Evolutionary conservation across 495 filamentous ascomycete species (phyloP).

Genomic region (Amorphotheca resinae): DNA sequence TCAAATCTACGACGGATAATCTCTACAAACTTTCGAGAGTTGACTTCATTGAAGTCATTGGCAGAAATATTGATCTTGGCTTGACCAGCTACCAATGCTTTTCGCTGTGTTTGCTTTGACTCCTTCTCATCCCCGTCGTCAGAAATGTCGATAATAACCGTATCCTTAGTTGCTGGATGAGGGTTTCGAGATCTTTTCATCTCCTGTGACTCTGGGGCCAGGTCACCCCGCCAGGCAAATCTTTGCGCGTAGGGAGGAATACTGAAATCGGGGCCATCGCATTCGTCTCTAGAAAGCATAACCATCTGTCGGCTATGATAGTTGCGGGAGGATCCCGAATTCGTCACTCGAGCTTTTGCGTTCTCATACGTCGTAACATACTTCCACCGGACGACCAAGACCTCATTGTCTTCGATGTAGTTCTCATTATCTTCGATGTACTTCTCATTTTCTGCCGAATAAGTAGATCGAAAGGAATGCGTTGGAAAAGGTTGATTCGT

Average conservation of each 20-base stretch:
- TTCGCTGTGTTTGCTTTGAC: background rate
- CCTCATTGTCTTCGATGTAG: constrained; percentile 17
- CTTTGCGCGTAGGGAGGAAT: background rate
- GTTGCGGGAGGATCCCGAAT: background rate
- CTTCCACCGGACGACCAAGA: constrained; percentile 19
- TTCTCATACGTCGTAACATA: constrained; percentile 18
- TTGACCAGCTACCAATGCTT: background rate
- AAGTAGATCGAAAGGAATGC: background rate
- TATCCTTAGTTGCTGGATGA: background rate
- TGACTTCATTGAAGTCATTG: background rate
- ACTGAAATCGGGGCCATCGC: background rate
- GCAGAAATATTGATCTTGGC: background rate
- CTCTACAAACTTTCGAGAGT: background rate
- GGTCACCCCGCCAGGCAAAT: constrained; percentile 1
- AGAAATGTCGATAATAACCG: background rate
- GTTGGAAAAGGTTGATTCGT: constrained; percentile 37
- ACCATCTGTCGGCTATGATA: background rate
- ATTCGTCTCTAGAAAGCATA: background rate
- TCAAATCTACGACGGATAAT: background rate
- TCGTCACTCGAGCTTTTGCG: constrained; percentile 5
- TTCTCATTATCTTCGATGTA: constrained; percentile 7
- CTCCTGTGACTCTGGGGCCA: background rate
- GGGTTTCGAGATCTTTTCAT: too few species aligned
- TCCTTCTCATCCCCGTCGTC: background rate
- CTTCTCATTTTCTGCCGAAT: background rate